Base-by-base conservation (phyloP, 2,329 filamentous ascomycete genomes). In the Elsinoe batatas region DNA sequence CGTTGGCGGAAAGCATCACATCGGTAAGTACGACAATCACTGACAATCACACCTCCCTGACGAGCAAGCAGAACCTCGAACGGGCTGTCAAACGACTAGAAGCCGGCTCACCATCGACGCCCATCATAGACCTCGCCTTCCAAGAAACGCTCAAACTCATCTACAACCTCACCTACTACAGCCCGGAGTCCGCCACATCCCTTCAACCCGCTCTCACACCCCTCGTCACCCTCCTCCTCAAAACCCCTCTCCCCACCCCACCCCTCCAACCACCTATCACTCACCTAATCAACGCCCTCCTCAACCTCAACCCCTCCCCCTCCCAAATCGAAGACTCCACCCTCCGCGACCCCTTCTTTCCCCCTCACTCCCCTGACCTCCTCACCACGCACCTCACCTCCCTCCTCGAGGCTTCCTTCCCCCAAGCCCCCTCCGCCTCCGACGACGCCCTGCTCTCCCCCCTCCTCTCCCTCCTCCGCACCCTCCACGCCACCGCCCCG, bases 81-180 rank as follows among this genome's bases (percentile, higher is more conserved):
- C 53, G 53, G n/a, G 53, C 53, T 3, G 53, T 47, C 7, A 20
- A 18, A 13, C 53, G 40, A 11, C 40, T 55, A 12, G 53, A 55
- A 33, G 33, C 53, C 20, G 32, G 40, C 26, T n/a, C 22, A 32
- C 12, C 40, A 13, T 42, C 38, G 5, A 46, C 53, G 38, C 78
- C 80, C 0, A 87, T 91, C 78, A 82, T 86, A 60, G 82, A 86
- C 57, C 82, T 91, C 81, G 89, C 91, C 0, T 76, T 97, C 36
- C 78, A 77, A 7, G 91, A 97, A 69, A 91, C 87, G 0, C 74
- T 93, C 50, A 96, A 95, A 65, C 77, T 97, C 38, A 72, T 95
- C 53, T 97, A 94, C 76, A 96, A 96, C 69, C 76, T 95, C 54
- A 87, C 86, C 1, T 84, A 91, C 63, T 83, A 84, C 64, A 85